Evolutionary conservation across 2,329 filamentous ascomycete species (phyloP).

Genomic region (Zasmidium cellare): DNA sequence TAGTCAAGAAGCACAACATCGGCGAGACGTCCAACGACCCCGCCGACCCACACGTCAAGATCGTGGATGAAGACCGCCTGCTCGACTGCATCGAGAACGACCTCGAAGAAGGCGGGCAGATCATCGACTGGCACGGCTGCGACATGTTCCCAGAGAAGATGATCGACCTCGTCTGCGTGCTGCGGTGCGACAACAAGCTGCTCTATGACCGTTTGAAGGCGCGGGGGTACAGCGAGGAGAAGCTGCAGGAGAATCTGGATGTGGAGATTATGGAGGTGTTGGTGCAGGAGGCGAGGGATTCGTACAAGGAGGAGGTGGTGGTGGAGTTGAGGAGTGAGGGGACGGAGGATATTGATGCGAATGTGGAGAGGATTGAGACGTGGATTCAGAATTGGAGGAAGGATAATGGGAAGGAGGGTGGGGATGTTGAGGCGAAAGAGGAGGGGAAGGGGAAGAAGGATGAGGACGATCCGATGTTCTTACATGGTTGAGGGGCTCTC

Average conservation of each 20-base stretch:
- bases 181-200: constrained; percentile 75
- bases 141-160: constrained; percentile 90
- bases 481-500: constrained; percentile 30
- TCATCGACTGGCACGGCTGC: constrained; percentile 98
- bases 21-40: constrained; percentile 75
- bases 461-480: constrained; percentile 37
- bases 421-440: constrained; percentile 27
- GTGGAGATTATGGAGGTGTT: constrained; percentile 97
- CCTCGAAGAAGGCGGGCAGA: constrained; percentile 73
- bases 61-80: constrained; percentile 92
- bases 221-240: constrained; percentile 78
- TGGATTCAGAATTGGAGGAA: constrained; percentile 85
- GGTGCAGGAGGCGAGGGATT: constrained; percentile 82
- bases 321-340: constrained; percentile 84
- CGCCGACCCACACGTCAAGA: constrained; percentile 80
- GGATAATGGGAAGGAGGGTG: constrained; percentile 52
- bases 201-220: constrained; percentile 81
- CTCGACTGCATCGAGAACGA: constrained; percentile 87
- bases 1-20: constrained; percentile 85
- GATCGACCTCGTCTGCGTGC: constrained; percentile 92
- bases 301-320: constrained; percentile 83
- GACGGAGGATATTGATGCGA: constrained; percentile 81
- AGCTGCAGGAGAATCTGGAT: constrained; percentile 94
- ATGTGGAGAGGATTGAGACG: constrained; percentile 76
- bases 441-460: constrained; percentile 30